phyloP scores from a whole-genome alignment of 306 rosid genomes.

The Fagus crenata region DNA sequence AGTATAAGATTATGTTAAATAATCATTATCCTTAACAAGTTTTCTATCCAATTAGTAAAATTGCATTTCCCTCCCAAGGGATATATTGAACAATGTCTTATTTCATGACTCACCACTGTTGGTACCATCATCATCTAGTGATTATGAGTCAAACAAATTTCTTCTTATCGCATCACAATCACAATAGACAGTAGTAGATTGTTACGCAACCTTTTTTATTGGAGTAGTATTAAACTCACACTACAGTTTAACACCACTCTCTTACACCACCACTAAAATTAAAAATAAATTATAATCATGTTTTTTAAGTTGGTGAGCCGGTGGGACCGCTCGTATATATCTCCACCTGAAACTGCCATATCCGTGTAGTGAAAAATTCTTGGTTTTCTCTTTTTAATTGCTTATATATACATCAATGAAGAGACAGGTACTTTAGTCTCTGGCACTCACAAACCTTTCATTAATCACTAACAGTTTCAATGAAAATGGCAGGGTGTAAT shows the following conservation, averaged over 20 bases:
- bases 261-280: too few relatives aligned
- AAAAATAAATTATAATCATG: too few relatives aligned
- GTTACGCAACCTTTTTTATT: neutral
- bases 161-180: constrained; percentile 18
- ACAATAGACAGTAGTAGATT: neutral
- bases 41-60: neutral
- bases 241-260: too few relatives aligned
- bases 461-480: neutral
- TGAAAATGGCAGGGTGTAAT: constrained; percentile 67
- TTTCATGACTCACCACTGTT: neutral
- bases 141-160: neutral
- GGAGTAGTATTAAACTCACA: too few relatives aligned
- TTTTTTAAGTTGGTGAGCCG: too few relatives aligned
- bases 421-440: neutral
- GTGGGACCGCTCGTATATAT: too few relatives aligned
- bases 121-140: neutral
- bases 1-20: too few relatives aligned
- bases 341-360: too few relatives aligned
- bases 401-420: neutral
- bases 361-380: too few relatives aligned
- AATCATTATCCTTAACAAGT: too few relatives aligned
- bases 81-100: constrained; percentile 22
- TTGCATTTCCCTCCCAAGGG: constrained; percentile 26
- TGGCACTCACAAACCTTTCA: neutral
- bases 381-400: neutral